phyloP scores from a whole-genome alignment of 192 early-diverging fungal species.

The Umbelopsis ramanniana region DNA sequence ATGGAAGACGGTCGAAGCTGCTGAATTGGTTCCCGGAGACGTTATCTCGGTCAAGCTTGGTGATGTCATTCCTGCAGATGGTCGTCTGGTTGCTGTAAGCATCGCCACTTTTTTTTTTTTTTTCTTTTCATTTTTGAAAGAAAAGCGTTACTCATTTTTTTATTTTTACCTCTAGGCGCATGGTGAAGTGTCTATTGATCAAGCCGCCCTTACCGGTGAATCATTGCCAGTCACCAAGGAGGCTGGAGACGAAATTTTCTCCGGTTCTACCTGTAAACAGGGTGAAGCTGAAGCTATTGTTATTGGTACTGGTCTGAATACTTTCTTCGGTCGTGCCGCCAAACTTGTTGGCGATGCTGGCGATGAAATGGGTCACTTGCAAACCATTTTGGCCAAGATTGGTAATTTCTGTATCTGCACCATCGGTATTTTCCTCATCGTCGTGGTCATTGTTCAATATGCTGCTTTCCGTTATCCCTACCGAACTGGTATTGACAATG shows the following conservation, averaged over 20 bases:
- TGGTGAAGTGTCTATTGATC: constrained; percentile 66
- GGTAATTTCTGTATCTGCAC: constrained; percentile 79
- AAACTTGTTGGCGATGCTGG: constrained; percentile 75
- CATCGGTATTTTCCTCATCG: constrained; percentile 70
- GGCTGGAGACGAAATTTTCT: constrained; percentile 71
- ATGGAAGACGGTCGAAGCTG: constrained; percentile 77
- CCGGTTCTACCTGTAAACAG: constrained; percentile 80
- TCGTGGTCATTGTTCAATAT: constrained; percentile 71
- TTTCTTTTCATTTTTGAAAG: constrained; percentile 33
- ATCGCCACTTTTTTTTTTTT: background rate
- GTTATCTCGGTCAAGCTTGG: constrained; percentile 81
- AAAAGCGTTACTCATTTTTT: constrained; percentile 26
- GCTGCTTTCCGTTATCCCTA: constrained; percentile 70
- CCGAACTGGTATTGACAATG: constrained; percentile 78
- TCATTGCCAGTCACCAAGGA: constrained; percentile 73
- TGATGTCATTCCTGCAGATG: constrained; percentile 87
- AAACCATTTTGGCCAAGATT: constrained; percentile 72
- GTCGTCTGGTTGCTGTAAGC: constrained; percentile 68
- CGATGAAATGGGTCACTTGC: constrained; percentile 78
- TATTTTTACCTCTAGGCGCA: constrained; percentile 25
- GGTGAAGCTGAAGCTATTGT: constrained; percentile 81
- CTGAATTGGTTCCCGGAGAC: constrained; percentile 84
- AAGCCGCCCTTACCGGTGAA: constrained; percentile 76
- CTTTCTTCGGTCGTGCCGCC: constrained; percentile 84
- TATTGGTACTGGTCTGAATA: constrained; percentile 79